Evolutionary conservation across 805 yeast species (phyloP).

Genomic region (Wickerhamiella cacticola): DNA sequence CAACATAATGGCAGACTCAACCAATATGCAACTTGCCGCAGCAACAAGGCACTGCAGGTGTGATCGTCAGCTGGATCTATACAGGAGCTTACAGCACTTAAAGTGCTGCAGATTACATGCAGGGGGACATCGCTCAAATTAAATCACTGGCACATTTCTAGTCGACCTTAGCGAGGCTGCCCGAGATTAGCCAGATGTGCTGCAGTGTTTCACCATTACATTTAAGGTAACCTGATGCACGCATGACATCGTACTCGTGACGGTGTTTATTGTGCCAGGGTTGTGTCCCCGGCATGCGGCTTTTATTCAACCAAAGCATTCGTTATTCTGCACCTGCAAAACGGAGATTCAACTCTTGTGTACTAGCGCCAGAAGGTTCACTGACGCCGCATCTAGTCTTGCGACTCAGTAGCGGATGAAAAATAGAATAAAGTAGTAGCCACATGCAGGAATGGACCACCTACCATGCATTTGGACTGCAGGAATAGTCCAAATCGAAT

Average conservation of each 20-base stretch:
- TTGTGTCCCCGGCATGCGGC: neutral
- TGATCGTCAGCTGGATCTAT: too few species aligned
- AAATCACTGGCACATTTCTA: neutral
- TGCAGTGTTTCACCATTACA: neutral
- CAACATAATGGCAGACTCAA: neutral
- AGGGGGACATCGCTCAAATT: too few species aligned
- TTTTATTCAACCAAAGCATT: too few species aligned
- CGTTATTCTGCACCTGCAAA: too few species aligned
- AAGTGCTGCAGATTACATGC: neutral
- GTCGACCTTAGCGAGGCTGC: neutral
- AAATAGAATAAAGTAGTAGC: neutral
- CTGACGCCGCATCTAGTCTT: too few species aligned
- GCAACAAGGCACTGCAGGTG: neutral
- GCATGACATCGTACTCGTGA: neutral
- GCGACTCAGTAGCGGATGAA: too few species aligned
- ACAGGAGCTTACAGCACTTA: neutral
- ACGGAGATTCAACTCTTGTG: too few species aligned
- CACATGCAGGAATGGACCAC: conserved; percentile 1
- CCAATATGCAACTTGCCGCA: neutral
- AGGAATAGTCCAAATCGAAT: too few species aligned
- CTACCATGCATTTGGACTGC: neutral
- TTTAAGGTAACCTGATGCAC: neutral
- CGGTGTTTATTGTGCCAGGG: neutral
- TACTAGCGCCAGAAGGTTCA: too few species aligned
- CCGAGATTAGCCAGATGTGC: neutral